Conservation (phyloP, 2,329 filamentous ascomycete genomes). For the Pseudocercospora cruenta region DNA sequence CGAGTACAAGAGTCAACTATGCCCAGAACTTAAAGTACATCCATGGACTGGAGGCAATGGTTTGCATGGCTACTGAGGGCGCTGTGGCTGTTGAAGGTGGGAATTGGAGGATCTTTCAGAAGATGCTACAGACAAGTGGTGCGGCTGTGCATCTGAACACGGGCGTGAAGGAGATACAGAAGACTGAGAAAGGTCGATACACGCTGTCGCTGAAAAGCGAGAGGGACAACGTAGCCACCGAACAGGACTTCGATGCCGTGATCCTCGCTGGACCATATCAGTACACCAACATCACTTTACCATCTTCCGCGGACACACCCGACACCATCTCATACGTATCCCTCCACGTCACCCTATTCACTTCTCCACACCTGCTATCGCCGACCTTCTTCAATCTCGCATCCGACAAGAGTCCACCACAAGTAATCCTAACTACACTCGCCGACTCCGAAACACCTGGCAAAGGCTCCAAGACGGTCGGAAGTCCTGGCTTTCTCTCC, state of each 20-base stretch:
- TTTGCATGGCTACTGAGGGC: slow-evolving; percentile 86
- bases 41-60: slow-evolving; percentile 87
- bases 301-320: slow-evolving; percentile 53
- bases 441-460: slow-evolving; percentile 59
- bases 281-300: slow-evolving; percentile 11
- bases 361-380: slow-evolving; percentile 74
- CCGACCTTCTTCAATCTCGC: slow-evolving; percentile 72
- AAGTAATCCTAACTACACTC: slow-evolving; percentile 81
- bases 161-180: slow-evolving; percentile 63
- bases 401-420: slow-evolving; percentile 62
- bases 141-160: slow-evolving; percentile 69
- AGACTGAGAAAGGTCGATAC: slow-evolving; percentile 43
- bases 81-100: slow-evolving; percentile 79
- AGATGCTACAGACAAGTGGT: slow-evolving; percentile 70
- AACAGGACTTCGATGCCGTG: slow-evolving; percentile 56
- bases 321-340: slow-evolving; percentile 82
- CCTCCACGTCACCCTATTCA: slow-evolving; percentile 87
- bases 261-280: slow-evolving; percentile 84
- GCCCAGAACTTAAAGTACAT: slow-evolving; percentile 85
- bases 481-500: slow-evolving; percentile 80
- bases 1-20: slow-evolving; percentile 91
- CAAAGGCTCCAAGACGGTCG: slow-evolving; percentile 61
- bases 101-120: slow-evolving; percentile 93
- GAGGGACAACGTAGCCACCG: not conserved
- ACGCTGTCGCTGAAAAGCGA: slow-evolving; percentile 41